A percentile compares a stretch with the other conserved stretches of the same genome.
Evolutionary conservation across 148 eudicot genomes (phyloP).

Genomic region (Heliamphora exappendiculata): DNA sequence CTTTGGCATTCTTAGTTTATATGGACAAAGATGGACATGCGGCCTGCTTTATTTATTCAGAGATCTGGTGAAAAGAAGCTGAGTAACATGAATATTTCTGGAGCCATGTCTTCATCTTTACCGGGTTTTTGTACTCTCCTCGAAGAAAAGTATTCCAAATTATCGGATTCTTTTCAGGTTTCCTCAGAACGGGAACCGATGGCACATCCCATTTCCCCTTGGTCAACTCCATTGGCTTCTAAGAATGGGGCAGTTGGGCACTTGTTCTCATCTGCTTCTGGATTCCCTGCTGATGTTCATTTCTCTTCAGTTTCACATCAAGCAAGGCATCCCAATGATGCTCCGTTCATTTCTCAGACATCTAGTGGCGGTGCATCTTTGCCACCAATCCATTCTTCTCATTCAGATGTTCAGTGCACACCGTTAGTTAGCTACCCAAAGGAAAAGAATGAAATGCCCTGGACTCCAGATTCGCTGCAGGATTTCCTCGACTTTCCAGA

Average conservation of each 20-base stretch:
- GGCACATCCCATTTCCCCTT: conserved; percentile 22
- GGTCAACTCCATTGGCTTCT: conserved; percentile 27
- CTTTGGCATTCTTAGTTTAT: conserved; percentile 19
- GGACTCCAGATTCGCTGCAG: conserved; percentile 49
- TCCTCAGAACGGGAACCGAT: conserved; percentile 28
- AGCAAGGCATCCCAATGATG: conserved; percentile 22
- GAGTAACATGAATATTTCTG: conserved; percentile 26
- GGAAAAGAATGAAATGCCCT: conserved; percentile 43
- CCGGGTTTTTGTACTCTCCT: conserved; percentile 25
- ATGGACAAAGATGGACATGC: conserved; percentile 46
- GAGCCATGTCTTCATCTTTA: conserved; percentile 25
- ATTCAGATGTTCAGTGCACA: conserved; percentile 26
- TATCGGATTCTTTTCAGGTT: conserved; percentile 39
- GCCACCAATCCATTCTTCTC: conserved; percentile 15
- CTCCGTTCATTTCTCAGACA: conserved; percentile 38
- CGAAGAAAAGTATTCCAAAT: conserved; percentile 33
- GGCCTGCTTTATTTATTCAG: conserved; percentile 36
- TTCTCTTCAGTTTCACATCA: conserved; percentile 29
- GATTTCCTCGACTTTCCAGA: conserved; percentile 50
- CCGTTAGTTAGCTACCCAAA: conserved; percentile 27
- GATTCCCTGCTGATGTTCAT: conserved; percentile 30
- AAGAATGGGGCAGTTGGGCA: conserved; percentile 27
- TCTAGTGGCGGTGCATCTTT: conserved; percentile 22
- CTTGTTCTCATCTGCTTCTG: conserved; percentile 35
- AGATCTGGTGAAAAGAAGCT: conserved; percentile 33